Evolutionary conservation across 805 yeast species (phyloP), one percentile per base, ranked within the genome.

Genomic region (Yamadazyma nakazawae): DNA sequence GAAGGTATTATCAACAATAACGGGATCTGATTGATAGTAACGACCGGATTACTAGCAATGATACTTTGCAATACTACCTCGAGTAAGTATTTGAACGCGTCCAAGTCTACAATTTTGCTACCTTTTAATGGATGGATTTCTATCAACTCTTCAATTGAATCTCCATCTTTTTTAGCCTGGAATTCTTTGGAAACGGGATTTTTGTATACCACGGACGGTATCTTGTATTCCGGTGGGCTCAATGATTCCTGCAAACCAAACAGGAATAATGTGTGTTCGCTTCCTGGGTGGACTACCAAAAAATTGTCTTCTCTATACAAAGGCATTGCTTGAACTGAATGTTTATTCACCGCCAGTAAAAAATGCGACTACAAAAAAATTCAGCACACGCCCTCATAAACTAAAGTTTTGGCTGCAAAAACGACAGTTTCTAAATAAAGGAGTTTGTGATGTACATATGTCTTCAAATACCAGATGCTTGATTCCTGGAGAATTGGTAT

Each of bases 181-280:
- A 64, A 79, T 45, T 51, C 69, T 56, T 53, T 63, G 52, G 58
- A 66, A 46, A 25, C 57, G 10, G 69, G 59, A 51, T 75, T 72
- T 43, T 67, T 70, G 61, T 79, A 86, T 8, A 92, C 95, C 34
- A 73, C 72, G 0, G 96, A 82, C n/a, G 96, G 96, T 25, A 90
- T 72, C 47, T 80, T 80, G 52, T 78, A 79, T 21, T 82, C 78
- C 1, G 97, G 96, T 1, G 94, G 88, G 8, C 85, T 68, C 51
- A 88, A 74, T 1, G 86, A 72, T 44, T 79, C 84, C 55, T 85
- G 95, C 24, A 91, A 70, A 2, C 97, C 97, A 61, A 87, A 82
- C 54, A 85, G 86, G 25, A 88, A 87, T 45, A 84, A 69, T 0
- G 97, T 88, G 45, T 76, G 68, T 44, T 69, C 72, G 2, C 96